Conservation (phyloP, 306 rosid species). For the Pterocarpus santalinus region DNA sequence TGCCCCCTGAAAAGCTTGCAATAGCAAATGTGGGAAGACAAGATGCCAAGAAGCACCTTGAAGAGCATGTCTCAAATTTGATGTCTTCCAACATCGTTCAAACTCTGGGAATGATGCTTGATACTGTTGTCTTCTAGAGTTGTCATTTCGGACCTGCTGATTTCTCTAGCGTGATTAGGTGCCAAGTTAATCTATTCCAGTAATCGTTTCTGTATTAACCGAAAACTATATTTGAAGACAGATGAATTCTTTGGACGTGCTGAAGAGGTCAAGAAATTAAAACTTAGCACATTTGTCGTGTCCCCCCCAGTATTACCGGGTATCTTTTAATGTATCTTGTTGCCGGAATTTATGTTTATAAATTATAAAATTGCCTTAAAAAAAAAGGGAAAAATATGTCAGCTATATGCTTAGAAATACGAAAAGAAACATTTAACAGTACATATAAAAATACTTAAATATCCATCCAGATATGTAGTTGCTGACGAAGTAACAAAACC, state of each 20-base stretch:
- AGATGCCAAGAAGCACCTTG: constrained; percentile 96
- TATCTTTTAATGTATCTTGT: no score
- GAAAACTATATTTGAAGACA: constrained; percentile 44
- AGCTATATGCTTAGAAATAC: no score
- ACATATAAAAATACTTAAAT: neutral
- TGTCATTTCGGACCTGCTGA: constrained; percentile 24
- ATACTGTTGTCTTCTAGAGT: constrained; percentile 85
- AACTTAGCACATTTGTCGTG: constrained; percentile 27
- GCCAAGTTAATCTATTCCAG: constrained; percentile 1
- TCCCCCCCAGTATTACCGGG: neutral
- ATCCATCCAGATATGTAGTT: neutral
- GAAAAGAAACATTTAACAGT: neutral
- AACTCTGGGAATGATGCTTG: constrained; percentile 95
- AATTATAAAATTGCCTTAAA: no score
- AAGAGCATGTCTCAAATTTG: constrained; percentile 91
- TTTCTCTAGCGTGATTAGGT: constrained; percentile 15
- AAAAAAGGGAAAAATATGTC: no score
- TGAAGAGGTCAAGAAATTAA: constrained; percentile 61
- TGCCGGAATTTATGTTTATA: no score
- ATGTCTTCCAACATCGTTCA: constrained; percentile 95
- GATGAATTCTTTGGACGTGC: constrained; percentile 55
- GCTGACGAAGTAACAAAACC: no score
- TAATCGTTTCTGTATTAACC: constrained; percentile 19
- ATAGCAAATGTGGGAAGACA: constrained; percentile 96
- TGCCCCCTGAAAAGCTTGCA: constrained; percentile 92